Percentiles rank a stretch among this genome's conserved stretches.
Evolutionary conservation across 768 basidiomycete genomes (phyloP).

Genomic region (Phaffia australis): DNA sequence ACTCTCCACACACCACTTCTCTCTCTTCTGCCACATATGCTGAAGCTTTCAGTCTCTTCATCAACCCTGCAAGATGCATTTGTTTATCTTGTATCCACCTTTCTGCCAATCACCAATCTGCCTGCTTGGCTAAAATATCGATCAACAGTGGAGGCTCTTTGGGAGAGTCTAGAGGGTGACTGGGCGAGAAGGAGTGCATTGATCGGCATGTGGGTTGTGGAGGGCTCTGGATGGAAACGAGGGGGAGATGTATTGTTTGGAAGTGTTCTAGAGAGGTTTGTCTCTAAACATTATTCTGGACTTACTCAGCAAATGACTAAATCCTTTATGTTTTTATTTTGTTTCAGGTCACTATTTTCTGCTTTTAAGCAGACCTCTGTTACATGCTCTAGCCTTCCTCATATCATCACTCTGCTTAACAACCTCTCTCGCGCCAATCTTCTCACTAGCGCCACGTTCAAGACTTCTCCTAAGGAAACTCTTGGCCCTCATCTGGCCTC

Average conservation of each 20-base stretch:
- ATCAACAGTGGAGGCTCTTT: conserved; percentile 14
- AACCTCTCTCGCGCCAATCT: no score
- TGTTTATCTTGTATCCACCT: conserved; percentile 19
- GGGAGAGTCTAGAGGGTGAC: background rate
- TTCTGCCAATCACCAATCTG: conserved; percentile 20
- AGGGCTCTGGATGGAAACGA: conserved; percentile 13
- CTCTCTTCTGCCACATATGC: conserved; percentile 15
- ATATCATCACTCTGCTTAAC: no score
- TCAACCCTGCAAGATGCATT: conserved; percentile 15
- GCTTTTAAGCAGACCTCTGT: no score
- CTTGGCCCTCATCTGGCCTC: no score
- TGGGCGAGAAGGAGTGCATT: conserved; percentile 13
- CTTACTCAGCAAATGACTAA: no score
- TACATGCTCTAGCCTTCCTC: no score
- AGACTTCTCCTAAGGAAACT: no score
- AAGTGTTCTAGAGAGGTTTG: no score
- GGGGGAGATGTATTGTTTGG: conserved; percentile 23
- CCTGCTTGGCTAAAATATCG: conserved; percentile 20
- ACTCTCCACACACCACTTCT: conserved; percentile 9
- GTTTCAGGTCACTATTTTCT: no score
- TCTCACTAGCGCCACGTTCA: no score
- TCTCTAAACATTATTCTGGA: no score
- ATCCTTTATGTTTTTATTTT: no score
- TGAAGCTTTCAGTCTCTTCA: background rate
- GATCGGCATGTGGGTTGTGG: conserved; percentile 19